phyloP scores from a whole-genome alignment of 176 grass and related monocot species.

The Luzula sylvatica region DNA sequence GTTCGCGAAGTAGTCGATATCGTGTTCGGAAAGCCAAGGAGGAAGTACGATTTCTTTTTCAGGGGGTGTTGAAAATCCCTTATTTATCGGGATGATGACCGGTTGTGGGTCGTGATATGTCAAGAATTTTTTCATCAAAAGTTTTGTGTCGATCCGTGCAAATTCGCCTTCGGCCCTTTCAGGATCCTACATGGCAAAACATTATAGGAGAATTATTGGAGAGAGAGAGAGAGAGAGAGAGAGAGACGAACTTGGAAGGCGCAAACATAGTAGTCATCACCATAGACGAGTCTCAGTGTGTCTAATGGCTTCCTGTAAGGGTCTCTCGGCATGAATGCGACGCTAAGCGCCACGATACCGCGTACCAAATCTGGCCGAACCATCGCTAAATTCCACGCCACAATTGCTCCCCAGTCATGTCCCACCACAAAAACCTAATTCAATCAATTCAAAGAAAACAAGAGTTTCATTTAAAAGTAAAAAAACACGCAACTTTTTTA shows the following conservation, averaged over 20 bases:
- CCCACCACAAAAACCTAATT: slow-evolving; percentile 40
- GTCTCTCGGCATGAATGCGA: slow-evolving; percentile 24
- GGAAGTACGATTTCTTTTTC: slow-evolving; percentile 23
- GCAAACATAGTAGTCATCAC: slow-evolving; percentile 38
- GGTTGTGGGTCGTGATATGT: slow-evolving; percentile 35
- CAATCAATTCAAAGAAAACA: neutral
- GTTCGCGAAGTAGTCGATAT: slow-evolving; percentile 21
- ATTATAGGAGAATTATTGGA: neutral
- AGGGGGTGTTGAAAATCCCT: slow-evolving; percentile 22
- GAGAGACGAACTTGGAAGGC: slow-evolving; percentile 26
- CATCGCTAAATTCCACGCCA: slow-evolving; percentile 34
- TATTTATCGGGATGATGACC: slow-evolving; percentile 17
- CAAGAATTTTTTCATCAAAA: slow-evolving; percentile 36
- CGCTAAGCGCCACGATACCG: slow-evolving; percentile 34
- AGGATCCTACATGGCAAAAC: slow-evolving; percentile 21
- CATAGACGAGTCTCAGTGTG: slow-evolving; percentile 20
- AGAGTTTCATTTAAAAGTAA: neutral
- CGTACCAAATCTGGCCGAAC: slow-evolving; percentile 37
- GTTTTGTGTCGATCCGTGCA: slow-evolving; percentile 4
- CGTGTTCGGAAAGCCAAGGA: slow-evolving; percentile 39
- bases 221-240: neutral
- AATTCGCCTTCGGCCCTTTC: slow-evolving; percentile 31
- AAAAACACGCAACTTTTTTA: neutral
- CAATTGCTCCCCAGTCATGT: slow-evolving; percentile 40
- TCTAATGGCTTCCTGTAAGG: slow-evolving; percentile 20